Evolutionary conservation across 2,329 filamentous ascomycete species (phyloP).

Genomic region (Rhynchosporium agropyri): DNA sequence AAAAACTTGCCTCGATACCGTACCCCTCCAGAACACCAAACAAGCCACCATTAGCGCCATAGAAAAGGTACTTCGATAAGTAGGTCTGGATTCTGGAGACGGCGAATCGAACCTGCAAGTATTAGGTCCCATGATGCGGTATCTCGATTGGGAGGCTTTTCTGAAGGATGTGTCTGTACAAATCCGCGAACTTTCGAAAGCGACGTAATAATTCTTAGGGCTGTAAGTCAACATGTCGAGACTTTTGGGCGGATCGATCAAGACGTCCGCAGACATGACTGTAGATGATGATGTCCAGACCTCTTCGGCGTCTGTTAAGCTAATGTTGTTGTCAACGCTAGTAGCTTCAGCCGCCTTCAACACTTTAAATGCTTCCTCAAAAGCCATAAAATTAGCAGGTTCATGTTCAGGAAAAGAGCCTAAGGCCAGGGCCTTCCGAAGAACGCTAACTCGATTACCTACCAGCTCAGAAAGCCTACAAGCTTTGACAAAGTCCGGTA

Average conservation of each 20-base stretch:
- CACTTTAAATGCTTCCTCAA: slow-evolving; percentile 55
- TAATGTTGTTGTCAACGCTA: slow-evolving; percentile 57
- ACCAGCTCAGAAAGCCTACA: slow-evolving; percentile 55
- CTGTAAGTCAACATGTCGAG: too few species aligned
- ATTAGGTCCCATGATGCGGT: slow-evolving; percentile 58
- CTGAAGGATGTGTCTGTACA: too few species aligned
- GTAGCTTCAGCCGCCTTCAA: slow-evolving; percentile 59
- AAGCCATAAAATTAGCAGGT: slow-evolving; percentile 52
- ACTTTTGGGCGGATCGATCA: too few species aligned
- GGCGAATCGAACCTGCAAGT: slow-evolving; percentile 58
- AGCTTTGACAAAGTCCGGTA: slow-evolving; percentile 63
- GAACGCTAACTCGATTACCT: slow-evolving; percentile 65
- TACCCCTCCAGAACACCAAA: slow-evolving; percentile 59
- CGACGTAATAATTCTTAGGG: too few species aligned
- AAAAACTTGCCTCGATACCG: slow-evolving; percentile 61
- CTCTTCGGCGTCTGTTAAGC: slow-evolving; percentile 56
- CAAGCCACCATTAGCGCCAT: slow-evolving; percentile 61
- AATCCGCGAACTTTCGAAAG: too few species aligned
- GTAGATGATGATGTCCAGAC: slow-evolving; percentile 31
- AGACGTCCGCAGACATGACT: too few species aligned
- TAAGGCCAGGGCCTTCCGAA: slow-evolving; percentile 56
- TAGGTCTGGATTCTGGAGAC: slow-evolving; percentile 56
- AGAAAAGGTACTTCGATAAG: slow-evolving; percentile 56
- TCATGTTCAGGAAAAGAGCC: slow-evolving; percentile 35
- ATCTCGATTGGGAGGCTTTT: slow-evolving; percentile 59